phyloP scores from a whole-genome alignment of 441 rosid genomes.

The Theobroma grandiflorum region DNA sequence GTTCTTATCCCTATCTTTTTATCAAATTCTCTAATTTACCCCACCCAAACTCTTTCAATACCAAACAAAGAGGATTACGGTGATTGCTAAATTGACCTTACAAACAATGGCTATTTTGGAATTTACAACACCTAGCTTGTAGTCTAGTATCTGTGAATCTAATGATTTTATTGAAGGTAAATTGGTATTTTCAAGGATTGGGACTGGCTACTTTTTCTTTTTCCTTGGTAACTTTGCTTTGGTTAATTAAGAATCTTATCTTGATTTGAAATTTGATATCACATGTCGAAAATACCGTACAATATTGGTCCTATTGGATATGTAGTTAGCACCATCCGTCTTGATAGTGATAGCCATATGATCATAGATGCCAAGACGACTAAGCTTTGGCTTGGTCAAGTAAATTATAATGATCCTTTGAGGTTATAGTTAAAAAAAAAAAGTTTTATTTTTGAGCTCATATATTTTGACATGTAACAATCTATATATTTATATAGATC shows the following conservation, averaged over 20 bases:
- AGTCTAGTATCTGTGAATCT: not conserved
- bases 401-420: too few species aligned
- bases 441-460: too few species aligned
- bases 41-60: not conserved
- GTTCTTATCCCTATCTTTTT: not conserved
- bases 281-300: slow-evolving; percentile 31
- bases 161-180: not conserved
- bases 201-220: slow-evolving; percentile 27
- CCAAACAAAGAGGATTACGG: not conserved
- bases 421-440: too few species aligned
- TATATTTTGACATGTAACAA: too few species aligned
- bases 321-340: too few species aligned
- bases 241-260: not conserved
- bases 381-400: too few species aligned
- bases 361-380: too few species aligned
- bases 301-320: too few species aligned
- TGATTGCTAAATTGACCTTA: not conserved
- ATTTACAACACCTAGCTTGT: not conserved
- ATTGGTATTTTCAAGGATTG: not conserved
- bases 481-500: too few species aligned
- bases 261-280: slow-evolving; percentile 43
- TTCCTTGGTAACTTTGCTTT: not conserved
- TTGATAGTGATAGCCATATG: too few species aligned
- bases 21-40: not conserved
- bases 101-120: not conserved